A percentile compares a stretch with the other conserved stretches of the same genome.
phyloP scores from a whole-genome alignment of 73 alveolate species.

The Paramecium pentaurelia region DNA sequence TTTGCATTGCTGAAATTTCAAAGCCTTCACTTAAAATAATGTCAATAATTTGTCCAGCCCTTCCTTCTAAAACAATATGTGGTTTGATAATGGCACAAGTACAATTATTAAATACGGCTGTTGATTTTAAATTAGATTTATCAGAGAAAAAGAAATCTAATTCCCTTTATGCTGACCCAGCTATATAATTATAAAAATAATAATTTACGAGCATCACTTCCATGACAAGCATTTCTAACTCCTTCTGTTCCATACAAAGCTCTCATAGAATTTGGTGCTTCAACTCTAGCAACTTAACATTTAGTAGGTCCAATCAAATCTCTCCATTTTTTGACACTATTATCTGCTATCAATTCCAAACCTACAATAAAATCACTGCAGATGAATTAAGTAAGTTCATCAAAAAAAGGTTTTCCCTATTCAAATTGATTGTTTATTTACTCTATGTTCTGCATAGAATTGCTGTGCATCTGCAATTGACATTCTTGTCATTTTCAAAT shows the following conservation, averaged over 20 bases:
- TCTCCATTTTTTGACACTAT: conserved; percentile 91
- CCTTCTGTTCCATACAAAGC: conserved; percentile 95
- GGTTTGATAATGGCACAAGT: conserved; percentile 95
- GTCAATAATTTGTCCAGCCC: conserved; percentile 93
- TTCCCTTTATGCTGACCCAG: conserved; percentile 90
- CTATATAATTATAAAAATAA: neutral
- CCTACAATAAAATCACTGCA: conserved; percentile 94
- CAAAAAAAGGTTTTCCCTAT: conserved; percentile 88
- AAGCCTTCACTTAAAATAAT: conserved; percentile 94
- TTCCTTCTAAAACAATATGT: conserved; percentile 82
- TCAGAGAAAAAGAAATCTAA: conserved; percentile 82
- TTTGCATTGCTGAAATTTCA: conserved; percentile 92
- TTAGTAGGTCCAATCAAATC: conserved; percentile 95
- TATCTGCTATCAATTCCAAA: conserved; percentile 88
- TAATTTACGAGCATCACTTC: conserved; percentile 76
- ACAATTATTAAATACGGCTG: conserved; percentile 89
- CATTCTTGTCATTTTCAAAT: conserved; percentile 91
- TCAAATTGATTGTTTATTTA: neutral
- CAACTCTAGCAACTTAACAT: conserved; percentile 78
- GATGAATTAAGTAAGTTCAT: conserved; percentile 79
- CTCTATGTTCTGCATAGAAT: conserved; percentile 82
- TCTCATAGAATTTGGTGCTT: conserved; percentile 90
- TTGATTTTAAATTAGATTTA: conserved; percentile 65
- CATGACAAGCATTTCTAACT: conserved; percentile 94
- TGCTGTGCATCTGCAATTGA: conserved; percentile 70